These are phyloP conservation scores for Fonsecaea multimorphosa DNA, from an alignment of 2,329 filamentous ascomycete species.

Conservation along the genomic window DNA sequence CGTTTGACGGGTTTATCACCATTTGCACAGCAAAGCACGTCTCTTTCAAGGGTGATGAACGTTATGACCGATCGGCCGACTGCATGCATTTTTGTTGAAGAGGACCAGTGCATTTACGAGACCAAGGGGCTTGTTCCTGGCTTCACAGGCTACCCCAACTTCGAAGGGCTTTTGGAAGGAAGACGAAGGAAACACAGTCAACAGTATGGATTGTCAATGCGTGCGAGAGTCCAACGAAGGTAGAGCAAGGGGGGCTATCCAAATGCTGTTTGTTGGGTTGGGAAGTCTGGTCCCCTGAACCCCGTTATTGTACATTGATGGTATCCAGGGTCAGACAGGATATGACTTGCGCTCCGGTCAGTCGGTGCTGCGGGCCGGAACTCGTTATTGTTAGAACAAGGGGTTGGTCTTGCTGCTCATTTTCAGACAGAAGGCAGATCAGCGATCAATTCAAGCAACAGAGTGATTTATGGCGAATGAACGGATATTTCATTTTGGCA, in stretches of 20 bases:
- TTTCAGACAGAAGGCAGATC: slow-evolving; percentile 12
- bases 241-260: background rate
- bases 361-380: background rate
- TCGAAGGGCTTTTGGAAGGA: slow-evolving; percentile 17
- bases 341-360: slow-evolving; percentile 15
- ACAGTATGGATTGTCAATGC: slow-evolving; percentile 9
- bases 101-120: slow-evolving; percentile 20
- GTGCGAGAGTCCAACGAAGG: background rate
- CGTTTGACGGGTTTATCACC: slow-evolving; percentile 14
- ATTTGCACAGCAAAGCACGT: slow-evolving; percentile 21
- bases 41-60: slow-evolving; percentile 31
- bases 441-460: slow-evolving; percentile 9
- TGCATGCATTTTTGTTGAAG: slow-evolving; percentile 26
- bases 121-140: slow-evolving; percentile 21
- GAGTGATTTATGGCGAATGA: slow-evolving; percentile 11
- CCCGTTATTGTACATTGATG: slow-evolving; percentile 32
- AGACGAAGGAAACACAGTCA: background rate
- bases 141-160: slow-evolving; percentile 18
- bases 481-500: background rate
- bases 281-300: slow-evolving; percentile 7
- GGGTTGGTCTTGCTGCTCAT: slow-evolving; percentile 9
- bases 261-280: slow-evolving; percentile 13
- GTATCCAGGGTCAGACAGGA: slow-evolving; percentile 26
- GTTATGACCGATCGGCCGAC: slow-evolving; percentile 32
- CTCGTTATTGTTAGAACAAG: slow-evolving; percentile 7